Evolutionary conservation across 163 green algal species (phyloP).

Genomic region (Chlamydomonas reinhardtii): DNA sequence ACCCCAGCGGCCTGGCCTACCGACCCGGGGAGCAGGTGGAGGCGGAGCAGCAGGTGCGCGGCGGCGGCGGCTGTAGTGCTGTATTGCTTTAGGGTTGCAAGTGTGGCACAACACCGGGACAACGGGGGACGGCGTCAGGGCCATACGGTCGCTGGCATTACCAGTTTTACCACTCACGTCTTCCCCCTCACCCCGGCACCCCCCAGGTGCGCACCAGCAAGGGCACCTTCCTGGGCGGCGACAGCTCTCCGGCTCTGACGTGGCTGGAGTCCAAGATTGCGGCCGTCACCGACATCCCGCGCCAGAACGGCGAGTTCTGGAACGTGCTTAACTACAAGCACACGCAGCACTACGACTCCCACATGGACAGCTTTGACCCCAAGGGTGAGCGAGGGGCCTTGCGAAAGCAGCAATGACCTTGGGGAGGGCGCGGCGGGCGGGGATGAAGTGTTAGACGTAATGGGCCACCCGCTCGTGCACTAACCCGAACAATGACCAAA

Average conservation of each 20-base stretch:
- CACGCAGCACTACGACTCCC: slow-evolving; percentile 76
- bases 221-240: slow-evolving; percentile 51
- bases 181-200: too few relatives aligned
- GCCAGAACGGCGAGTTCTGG: slow-evolving; percentile 57
- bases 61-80: neutral
- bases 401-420: too few relatives aligned
- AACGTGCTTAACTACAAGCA: slow-evolving; percentile 75
- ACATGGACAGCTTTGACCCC: slow-evolving; percentile 71
- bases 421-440: too few relatives aligned
- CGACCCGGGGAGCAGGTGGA: slow-evolving; percentile 51
- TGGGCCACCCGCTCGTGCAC: too few relatives aligned
- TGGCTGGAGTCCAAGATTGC: slow-evolving; percentile 70
- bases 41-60: slow-evolving; percentile 39
- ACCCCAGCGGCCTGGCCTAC: slow-evolving; percentile 62
- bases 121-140: too few relatives aligned
- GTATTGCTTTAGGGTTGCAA: too few relatives aligned
- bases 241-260: slow-evolving; percentile 45
- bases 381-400: slow-evolving; percentile 36
- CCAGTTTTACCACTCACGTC: too few relatives aligned
- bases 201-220: slow-evolving; percentile 49
- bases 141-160: too few relatives aligned
- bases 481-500: too few relatives aligned
- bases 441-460: too few relatives aligned
- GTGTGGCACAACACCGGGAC: too few relatives aligned
- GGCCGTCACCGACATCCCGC: slow-evolving; percentile 58